Evolutionary conservation across 2,329 filamentous ascomycete species (phyloP).

Genomic region (Fusarium chaquense): DNA sequence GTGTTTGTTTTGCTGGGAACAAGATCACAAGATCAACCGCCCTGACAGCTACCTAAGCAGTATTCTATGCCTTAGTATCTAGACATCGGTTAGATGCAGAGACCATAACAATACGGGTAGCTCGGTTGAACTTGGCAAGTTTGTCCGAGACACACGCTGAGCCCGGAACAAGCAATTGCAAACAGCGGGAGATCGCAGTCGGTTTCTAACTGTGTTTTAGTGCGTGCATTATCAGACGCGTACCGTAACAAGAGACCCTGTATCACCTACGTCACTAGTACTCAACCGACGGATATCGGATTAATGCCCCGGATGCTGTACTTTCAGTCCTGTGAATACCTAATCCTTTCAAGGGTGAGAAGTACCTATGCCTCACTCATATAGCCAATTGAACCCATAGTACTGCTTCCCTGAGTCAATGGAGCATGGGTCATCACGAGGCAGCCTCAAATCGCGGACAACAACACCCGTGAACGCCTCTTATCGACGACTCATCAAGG

Average conservation of each 20-base stretch:
- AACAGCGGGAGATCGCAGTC: conserved; percentile 16
- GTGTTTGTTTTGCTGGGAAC: conserved; percentile 1
- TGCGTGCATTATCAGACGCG: conserved; percentile 38
- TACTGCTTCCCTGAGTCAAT: background rate
- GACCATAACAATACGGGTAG: background rate
- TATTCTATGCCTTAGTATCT: background rate
- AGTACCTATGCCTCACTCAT: background rate
- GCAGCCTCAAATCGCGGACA: background rate
- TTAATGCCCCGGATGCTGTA: background rate
- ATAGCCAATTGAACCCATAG: background rate
- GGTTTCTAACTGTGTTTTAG: conserved; percentile 34
- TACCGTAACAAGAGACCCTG: conserved; percentile 13
- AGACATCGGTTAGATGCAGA: background rate
- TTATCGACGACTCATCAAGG: conserved; percentile 47
- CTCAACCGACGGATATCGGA: conserved; percentile 10
- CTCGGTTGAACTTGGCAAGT: background rate
- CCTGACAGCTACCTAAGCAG: background rate
- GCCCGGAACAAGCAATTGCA: conserved; percentile 3
- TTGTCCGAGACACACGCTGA: conserved; percentile 8
- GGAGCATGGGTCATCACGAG: conserved; percentile 6
- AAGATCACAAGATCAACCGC: background rate
- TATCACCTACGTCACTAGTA: conserved; percentile 34
- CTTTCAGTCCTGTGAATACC: background rate
- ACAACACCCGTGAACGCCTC: conserved; percentile 28
- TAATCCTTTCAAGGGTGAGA: background rate